Conservation (phyloP, 768 basidiomycete species). For the Termitomyces sp. region DNA sequence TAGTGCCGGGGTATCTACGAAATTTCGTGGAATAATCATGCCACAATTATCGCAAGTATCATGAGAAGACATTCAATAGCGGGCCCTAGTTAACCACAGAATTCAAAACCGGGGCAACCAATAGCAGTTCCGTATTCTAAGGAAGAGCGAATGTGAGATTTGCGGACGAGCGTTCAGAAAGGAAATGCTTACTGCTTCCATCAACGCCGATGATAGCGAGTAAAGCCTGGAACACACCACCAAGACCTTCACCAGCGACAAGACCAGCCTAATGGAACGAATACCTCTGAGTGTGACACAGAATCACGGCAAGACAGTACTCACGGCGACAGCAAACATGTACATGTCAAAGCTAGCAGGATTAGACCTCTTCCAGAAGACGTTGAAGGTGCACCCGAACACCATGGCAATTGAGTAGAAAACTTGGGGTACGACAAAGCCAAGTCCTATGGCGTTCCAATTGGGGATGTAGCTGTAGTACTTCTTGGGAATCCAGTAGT, state of each 20-base stretch:
- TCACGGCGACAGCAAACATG: constrained; percentile 48
- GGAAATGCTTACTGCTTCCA: constrained; percentile 31
- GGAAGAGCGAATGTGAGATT: constrained; percentile 1
- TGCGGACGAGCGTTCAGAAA: not conserved
- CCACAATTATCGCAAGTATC: not conserved
- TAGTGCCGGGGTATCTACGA: not conserved
- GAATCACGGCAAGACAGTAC: constrained; percentile 1
- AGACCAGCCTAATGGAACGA: constrained; percentile 31
- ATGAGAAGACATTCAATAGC: not conserved
- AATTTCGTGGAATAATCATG: not conserved
- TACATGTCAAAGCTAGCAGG: constrained; percentile 47
- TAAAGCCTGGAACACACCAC: constrained; percentile 55
- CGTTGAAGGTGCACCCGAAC: constrained; percentile 40
- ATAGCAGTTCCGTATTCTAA: constrained; percentile 43
- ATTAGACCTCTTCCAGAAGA: constrained; percentile 40
- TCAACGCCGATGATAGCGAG: constrained; percentile 47
- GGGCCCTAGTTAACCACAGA: constrained; percentile 39
- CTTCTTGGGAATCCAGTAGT: constrained; percentile 41
- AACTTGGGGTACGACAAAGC: constrained; percentile 47
- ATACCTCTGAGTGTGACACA: not conserved
- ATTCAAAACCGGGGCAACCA: constrained; percentile 47
- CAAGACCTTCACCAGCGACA: constrained; percentile 55
- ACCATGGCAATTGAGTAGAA: constrained; percentile 48
- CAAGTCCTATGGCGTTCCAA: constrained; percentile 50
- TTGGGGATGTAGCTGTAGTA: constrained; percentile 47